Base-by-base conservation (phyloP, 2,329 filamentous ascomycete species). In the Aspergillus sclerotialis region DNA sequence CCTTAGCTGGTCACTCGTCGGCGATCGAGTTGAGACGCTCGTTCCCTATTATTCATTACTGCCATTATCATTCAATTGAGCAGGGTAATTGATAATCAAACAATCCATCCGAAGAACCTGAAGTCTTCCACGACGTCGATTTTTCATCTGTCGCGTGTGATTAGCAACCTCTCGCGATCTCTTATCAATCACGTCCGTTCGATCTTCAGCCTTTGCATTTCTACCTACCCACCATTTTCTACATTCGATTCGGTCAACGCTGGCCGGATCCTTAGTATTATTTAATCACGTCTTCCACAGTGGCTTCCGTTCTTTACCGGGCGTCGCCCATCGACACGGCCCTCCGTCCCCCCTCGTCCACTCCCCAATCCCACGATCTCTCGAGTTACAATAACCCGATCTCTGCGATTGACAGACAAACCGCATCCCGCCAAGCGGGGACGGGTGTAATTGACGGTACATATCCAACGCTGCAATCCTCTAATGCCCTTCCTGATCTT, bases 261-360 rank as follows among this genome's bases (percentile, higher is more conserved):
- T 31, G 49, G 40, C 52, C 52, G 50, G 44, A 57, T 59, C 56
- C 60, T 42, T 46, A 55, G 45, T 27, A 30, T 42, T 35, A 50
- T 56, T 51, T 51, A 50, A 61, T 43, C 52, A 75, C 70, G 69
- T 69, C 74, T 65, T 78, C 72, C 61, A 71, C 73, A 54, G 70
- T 78, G 61, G 73, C 72, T 63, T 69, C 70, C 53, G 63, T 76
- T 54, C 65, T 76, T 38, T 76, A 74, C 53, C 66, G 72, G 70
- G 71, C 75, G 46, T 69, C 73, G 67, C 69, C 73, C 68, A 68
- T 75, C 58, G 73, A 69, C 51, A 62, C 64, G 46, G 54, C 58
- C 41, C 53, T 66, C 27, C 61, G 52, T 49, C 60, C 68, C 45
- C 62, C 65, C 23, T 70, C 72, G 44, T 63, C 72, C 38, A 44